Conservation (phyloP, 805 yeast genomes). For the Zygotorulaspora florentina region DNA sequence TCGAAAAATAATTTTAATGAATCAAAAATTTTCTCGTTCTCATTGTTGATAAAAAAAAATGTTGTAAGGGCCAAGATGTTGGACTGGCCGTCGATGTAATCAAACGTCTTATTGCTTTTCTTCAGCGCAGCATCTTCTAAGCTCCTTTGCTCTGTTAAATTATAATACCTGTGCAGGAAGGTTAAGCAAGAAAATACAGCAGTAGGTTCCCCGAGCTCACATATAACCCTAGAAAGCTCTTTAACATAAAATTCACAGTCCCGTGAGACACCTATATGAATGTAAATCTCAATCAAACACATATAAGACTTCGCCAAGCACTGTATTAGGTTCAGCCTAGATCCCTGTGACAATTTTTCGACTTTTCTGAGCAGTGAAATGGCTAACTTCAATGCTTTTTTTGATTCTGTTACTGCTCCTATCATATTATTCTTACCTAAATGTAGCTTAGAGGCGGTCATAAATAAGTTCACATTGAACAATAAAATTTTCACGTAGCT, state of each 20-base stretch:
- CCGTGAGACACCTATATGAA: conserved; percentile 51
- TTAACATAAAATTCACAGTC: conserved; percentile 53
- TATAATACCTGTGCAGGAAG: conserved; percentile 22
- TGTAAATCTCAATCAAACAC: conserved; percentile 38
- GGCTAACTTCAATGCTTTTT: conserved; percentile 47
- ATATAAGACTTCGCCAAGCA: conserved; percentile 40
- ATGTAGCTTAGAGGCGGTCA: conserved; percentile 23
- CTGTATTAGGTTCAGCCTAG: conserved; percentile 38
- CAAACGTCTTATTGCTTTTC: conserved; percentile 21
- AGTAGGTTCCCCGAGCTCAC: conserved; percentile 28
- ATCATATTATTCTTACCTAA: conserved; percentile 13
- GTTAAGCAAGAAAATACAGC: conserved; percentile 20
- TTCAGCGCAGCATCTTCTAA: conserved; percentile 7
- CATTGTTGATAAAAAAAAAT: conserved; percentile 22
- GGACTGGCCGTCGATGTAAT: conserved; percentile 26
- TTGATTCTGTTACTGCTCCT: conserved; percentile 38
- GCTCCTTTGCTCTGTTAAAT: conserved; percentile 18
- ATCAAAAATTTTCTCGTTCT: conserved; percentile 18
- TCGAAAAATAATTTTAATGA: conserved; percentile 23
- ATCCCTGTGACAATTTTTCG: conserved; percentile 23
- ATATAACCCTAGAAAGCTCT: conserved; percentile 44
- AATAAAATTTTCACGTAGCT: conserved; percentile 27
- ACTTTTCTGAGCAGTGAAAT: conserved; percentile 48
- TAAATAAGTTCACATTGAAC: conserved; percentile 26
- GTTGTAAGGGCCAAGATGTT: conserved; percentile 22